phyloP scores from a whole-genome alignment of 1,139 yeast species.

The Suhomyces bribrorum region DNA sequence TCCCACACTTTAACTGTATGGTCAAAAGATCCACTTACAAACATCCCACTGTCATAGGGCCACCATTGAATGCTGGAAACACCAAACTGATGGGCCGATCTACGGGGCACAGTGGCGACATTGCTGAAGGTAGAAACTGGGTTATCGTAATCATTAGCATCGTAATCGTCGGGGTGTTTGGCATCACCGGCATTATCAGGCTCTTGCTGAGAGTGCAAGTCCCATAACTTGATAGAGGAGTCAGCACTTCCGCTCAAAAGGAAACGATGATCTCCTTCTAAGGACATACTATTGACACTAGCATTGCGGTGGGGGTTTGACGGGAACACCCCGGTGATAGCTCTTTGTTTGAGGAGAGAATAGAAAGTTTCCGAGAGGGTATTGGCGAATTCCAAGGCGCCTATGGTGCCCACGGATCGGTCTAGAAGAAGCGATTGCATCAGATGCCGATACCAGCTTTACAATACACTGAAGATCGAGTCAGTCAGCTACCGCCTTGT shows the following conservation, averaged over 20 bases:
- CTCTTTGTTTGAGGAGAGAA: conserved; percentile 28
- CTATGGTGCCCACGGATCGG: conserved; percentile 29
- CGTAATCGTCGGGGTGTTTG: conserved; percentile 14
- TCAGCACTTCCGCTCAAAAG: conserved; percentile 79
- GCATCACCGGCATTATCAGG: conserved; percentile 18
- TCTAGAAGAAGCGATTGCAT: conserved; percentile 47
- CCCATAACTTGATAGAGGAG: conserved; percentile 69
- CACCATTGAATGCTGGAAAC: conserved; percentile 81
- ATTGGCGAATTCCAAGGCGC: conserved; percentile 38
- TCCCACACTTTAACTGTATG: conserved; percentile 82
- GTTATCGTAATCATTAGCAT: conserved; percentile 29
- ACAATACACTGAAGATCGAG: too few species aligned
- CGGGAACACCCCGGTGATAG: conserved; percentile 35
- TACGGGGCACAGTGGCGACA: conserved; percentile 52
- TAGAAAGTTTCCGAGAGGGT: conserved; percentile 45
- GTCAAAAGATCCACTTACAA: conserved; percentile 80
- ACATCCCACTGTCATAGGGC: conserved; percentile 87
- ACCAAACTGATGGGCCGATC: conserved; percentile 68
- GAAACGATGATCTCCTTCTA: conserved; percentile 57
- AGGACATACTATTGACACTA: conserved; percentile 64
- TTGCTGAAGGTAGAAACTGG: conserved; percentile 25
- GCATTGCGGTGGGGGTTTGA: conserved; percentile 41
- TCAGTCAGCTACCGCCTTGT: too few species aligned
- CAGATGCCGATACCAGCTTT: too few species aligned
- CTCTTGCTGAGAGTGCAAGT: conserved; percentile 30